Conservation (phyloP, 1,139 yeast genomes). For the Candida sp. region DNA sequence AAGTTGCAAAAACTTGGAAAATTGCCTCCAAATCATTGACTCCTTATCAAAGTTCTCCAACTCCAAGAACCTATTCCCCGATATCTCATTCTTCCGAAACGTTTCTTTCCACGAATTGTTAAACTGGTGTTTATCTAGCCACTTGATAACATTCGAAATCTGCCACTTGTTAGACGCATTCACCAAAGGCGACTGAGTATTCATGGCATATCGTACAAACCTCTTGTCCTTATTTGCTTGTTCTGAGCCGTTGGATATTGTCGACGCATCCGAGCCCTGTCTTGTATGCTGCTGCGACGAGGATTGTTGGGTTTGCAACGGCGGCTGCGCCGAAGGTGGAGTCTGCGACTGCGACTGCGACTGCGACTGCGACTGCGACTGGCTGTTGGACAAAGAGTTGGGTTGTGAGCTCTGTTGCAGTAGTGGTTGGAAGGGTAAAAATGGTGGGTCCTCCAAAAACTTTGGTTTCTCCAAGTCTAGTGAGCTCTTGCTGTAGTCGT, state of each 20-base stretch:
- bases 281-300: slow-evolving; percentile 27
- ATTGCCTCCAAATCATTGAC: slow-evolving; percentile 53
- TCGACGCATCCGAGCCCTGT: slow-evolving; percentile 43
- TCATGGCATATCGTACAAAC: slow-evolving; percentile 51
- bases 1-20: slow-evolving; percentile 36
- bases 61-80: slow-evolving; percentile 68
- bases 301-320: neutral
- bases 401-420: neutral
- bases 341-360: too few species aligned
- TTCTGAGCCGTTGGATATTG: slow-evolving; percentile 32
- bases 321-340: too few species aligned
- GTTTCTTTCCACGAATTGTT: slow-evolving; percentile 74
- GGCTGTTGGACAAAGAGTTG: neutral
- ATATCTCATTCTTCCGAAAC: slow-evolving; percentile 60
- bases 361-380: neutral
- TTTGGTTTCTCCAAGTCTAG: slow-evolving; percentile 9
- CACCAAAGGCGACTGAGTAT: slow-evolving; percentile 31
- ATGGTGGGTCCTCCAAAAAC: neutral
- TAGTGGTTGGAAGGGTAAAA: slow-evolving; percentile 1
- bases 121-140: slow-evolving; percentile 73
- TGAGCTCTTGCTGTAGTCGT: slow-evolving; percentile 31
- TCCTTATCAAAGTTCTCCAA: slow-evolving; percentile 68
- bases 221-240: slow-evolving; percentile 41
- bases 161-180: slow-evolving; percentile 57
- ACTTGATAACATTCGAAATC: slow-evolving; percentile 60